phyloP scores from a whole-genome alignment of 2,329 filamentous ascomycete species.

The Penicillium olsonii region DNA sequence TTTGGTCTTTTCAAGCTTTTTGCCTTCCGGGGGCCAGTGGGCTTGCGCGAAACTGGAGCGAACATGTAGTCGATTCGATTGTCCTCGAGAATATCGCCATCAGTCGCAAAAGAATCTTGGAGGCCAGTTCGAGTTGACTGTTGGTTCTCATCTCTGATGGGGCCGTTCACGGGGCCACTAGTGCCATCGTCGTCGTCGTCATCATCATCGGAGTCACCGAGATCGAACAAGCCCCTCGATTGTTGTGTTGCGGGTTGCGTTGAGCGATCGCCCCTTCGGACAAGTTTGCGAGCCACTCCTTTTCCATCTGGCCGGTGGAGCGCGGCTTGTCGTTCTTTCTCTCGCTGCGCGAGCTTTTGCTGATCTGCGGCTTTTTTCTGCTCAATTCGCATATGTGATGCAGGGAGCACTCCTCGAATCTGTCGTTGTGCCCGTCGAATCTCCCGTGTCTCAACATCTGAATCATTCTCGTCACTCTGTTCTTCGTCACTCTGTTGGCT shows the following conservation, averaged over 20 bases:
- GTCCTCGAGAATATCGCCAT: constrained; percentile 43
- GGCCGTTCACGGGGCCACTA: not conserved
- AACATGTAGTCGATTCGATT: constrained; percentile 47
- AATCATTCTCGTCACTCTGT: constrained; percentile 22
- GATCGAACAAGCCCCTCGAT: constrained; percentile 27
- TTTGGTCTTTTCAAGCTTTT: constrained; percentile 19
- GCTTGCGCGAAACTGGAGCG: constrained; percentile 30
- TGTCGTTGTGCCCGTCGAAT: constrained; percentile 40
- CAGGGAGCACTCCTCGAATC: constrained; percentile 52
- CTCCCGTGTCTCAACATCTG: constrained; percentile 25
- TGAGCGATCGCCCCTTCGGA: constrained; percentile 24
- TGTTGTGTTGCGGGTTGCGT: constrained; percentile 13
- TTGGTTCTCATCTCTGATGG: constrained; percentile 13
- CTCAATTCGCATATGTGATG: constrained; percentile 50
- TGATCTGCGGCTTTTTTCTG: constrained; percentile 34
- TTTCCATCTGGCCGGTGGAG: constrained; percentile 29
- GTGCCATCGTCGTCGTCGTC: constrained; percentile 12
- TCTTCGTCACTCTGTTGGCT: constrained; percentile 18
- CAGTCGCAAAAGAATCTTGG: constrained; percentile 24
- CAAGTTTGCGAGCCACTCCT: constrained; percentile 37
- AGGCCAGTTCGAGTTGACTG: constrained; percentile 21
- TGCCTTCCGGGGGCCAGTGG: constrained; percentile 8
- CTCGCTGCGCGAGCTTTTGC: constrained; percentile 17
- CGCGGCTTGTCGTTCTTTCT: constrained; percentile 20
- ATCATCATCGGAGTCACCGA: constrained; percentile 33